These are phyloP conservation scores for Eruca vesicaria DNA, from an alignment of 441 rosid genomes.

Conservation along the genomic window DNA sequence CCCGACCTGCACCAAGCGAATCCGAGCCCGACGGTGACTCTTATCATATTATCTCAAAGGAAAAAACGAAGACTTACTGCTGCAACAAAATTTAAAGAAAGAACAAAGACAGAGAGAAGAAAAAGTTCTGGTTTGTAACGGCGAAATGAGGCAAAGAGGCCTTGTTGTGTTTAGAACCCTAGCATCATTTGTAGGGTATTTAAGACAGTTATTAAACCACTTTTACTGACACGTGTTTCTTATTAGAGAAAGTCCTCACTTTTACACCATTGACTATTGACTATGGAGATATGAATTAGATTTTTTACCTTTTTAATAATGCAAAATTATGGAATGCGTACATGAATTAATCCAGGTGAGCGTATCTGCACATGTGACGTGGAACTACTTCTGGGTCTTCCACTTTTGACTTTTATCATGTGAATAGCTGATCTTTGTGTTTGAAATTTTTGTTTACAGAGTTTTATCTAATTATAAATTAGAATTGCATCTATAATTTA, in stretches of 20 bases:
- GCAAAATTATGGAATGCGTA: slow-evolving; percentile 22
- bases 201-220: slow-evolving; percentile 13
- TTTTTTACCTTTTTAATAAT: neutral
- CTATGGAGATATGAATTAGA: neutral
- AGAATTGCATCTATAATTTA: no score
- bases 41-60: neutral
- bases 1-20: slow-evolving; percentile 99
- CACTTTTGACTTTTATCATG: no score
- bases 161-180: slow-evolving; percentile 3
- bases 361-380: no score
- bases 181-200: slow-evolving; percentile 23
- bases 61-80: neutral
- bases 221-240: neutral
- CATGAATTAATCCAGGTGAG: no score
- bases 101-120: neutral
- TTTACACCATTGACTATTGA: neutral
- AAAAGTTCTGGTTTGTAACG: neutral
- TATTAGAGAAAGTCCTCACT: neutral
- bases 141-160: neutral
- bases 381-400: no score
- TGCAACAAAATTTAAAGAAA: no score
- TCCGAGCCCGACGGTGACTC: slow-evolving; percentile 79
- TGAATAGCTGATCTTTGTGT: no score
- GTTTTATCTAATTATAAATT: no score
- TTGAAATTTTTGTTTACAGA: no score